Percentiles rank a stretch among this genome's conserved stretches.
Evolutionary conservation across 139 green algal species (phyloP).

Genomic region (Chlorella sp.): DNA sequence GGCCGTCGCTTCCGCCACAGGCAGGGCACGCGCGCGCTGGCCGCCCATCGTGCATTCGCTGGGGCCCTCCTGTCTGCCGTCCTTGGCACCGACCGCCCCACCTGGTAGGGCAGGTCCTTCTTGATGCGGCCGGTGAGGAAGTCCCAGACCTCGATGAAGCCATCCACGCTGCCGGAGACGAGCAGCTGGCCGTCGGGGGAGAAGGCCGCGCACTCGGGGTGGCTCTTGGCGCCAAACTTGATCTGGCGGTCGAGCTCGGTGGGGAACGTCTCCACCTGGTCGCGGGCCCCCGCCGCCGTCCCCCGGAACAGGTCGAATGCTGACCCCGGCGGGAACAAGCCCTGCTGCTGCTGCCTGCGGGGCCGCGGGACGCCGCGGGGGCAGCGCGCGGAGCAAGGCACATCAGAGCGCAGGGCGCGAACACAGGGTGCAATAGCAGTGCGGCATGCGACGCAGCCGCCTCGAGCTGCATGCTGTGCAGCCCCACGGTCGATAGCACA

Average conservation of each 20-base stretch:
- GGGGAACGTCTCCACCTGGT: slow-evolving; percentile 90
- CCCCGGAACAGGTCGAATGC: slow-evolving; percentile 94
- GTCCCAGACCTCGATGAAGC: slow-evolving; percentile 99
- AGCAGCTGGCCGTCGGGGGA: slow-evolving; percentile 90
- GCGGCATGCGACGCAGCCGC: too few relatives aligned
- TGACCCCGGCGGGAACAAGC: slow-evolving; percentile 81
- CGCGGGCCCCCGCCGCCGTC: slow-evolving; percentile 64
- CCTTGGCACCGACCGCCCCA: too few relatives aligned
- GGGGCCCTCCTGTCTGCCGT: too few relatives aligned
- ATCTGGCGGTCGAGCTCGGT: slow-evolving; percentile 62
- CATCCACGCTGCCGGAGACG: slow-evolving; percentile 90
- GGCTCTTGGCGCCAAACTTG: slow-evolving; percentile 71
- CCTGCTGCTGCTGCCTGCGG: slow-evolving; percentile 90
- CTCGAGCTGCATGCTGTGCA: too few relatives aligned
- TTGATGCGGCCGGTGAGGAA: slow-evolving; percentile 85
- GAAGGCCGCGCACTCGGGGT: slow-evolving; percentile 85
- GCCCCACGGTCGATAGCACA: too few relatives aligned
- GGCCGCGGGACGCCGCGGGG: too few relatives aligned
- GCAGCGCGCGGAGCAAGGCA: too few relatives aligned
- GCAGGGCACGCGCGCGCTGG: too few relatives aligned
- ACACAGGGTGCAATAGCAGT: too few relatives aligned
- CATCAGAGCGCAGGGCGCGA: too few relatives aligned
- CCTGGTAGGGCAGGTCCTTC: slow-evolving; percentile 96
- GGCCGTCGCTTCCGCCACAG: too few relatives aligned
- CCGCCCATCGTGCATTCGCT: too few relatives aligned